phyloP scores from a whole-genome alignment of 202 grass and related monocot genomes.

The Zizania palustris region DNA sequence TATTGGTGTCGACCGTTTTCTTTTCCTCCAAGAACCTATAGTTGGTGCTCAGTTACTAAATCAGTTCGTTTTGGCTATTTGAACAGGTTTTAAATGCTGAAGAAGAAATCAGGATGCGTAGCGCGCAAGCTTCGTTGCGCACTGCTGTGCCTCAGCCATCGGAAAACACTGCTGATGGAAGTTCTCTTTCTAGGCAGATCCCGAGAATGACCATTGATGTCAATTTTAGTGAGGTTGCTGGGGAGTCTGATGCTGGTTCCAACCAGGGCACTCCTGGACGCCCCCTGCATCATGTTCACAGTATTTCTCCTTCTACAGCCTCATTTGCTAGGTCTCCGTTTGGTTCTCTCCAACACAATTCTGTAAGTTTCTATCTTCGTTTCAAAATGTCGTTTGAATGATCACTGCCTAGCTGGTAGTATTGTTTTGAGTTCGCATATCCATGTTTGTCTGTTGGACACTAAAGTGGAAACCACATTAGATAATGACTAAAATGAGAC shows the following conservation, averaged over 20 bases:
- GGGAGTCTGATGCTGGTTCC: constrained; percentile 78
- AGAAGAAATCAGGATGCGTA: constrained; percentile 86
- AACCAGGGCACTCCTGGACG: constrained; percentile 67
- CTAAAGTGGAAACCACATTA: neutral
- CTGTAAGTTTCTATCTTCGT: constrained; percentile 49
- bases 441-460: neutral
- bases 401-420: constrained; percentile 3
- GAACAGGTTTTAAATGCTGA: constrained; percentile 86
- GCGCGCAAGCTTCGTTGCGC: constrained; percentile 45
- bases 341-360: constrained; percentile 59
- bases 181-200: constrained; percentile 53
- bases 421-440: constrained; percentile 20
- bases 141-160: constrained; percentile 50
- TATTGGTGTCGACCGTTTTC: neutral
- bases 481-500: neutral
- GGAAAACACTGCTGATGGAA: constrained; percentile 63
- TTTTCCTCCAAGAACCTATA: constrained; percentile 23
- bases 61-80: constrained; percentile 28
- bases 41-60: neutral
- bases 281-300: constrained; percentile 67
- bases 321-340: constrained; percentile 74
- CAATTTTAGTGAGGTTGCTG: constrained; percentile 80
- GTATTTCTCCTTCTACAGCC: constrained; percentile 71
- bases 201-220: constrained; percentile 76
- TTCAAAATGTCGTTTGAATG: neutral